Evolutionary conservation across 2,329 filamentous ascomycete genomes (phyloP).

Genomic region (Setomelanomma holmii): DNA sequence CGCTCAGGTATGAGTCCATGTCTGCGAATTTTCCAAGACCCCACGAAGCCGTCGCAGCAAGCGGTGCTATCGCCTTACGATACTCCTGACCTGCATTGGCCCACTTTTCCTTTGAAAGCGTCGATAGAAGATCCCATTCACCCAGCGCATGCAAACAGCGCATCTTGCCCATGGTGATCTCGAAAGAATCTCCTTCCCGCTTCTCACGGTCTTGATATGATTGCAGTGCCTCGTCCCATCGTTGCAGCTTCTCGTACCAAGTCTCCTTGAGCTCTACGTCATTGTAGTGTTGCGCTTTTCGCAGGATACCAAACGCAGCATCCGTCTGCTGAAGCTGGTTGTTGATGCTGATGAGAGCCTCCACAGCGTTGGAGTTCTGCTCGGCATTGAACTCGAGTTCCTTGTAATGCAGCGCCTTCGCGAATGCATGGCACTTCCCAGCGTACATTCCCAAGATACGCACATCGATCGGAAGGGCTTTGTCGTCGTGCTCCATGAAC

Average conservation of each 20-base stretch:
- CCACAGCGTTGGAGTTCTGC: conserved; percentile 92
- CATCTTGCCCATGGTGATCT: conserved; percentile 99
- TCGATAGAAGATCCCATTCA: conserved; percentile 94
- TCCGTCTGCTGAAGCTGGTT: conserved; percentile 99
- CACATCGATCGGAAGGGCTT: conserved; percentile 96
- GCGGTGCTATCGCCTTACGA: conserved; percentile 86
- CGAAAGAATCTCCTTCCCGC: conserved; percentile 74
- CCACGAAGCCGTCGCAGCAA: conserved; percentile 96
- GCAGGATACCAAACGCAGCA: conserved; percentile 95
- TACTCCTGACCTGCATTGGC: conserved; percentile 86
- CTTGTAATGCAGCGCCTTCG: conserved; percentile 98
- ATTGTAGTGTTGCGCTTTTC: conserved; percentile 93
- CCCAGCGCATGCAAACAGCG: conserved; percentile 94
- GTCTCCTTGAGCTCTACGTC: conserved; percentile 97
- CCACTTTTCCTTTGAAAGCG: conserved; percentile 92
- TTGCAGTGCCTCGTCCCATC: conserved; percentile 95
- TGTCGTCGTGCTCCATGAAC: conserved; percentile 99
- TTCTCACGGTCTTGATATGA: conserved; percentile 91
- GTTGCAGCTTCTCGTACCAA: conserved; percentile 98
- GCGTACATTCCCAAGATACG: conserved; percentile 92
- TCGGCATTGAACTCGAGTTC: conserved; percentile 98
- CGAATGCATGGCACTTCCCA: conserved; percentile 95
- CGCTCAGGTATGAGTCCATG: conserved; percentile 96
- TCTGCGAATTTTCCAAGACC: conserved; percentile 95
- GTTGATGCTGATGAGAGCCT: conserved; percentile 98